Conservation (phyloP, 495 filamentous ascomycete genomes). For the Penicillium manginii region DNA sequence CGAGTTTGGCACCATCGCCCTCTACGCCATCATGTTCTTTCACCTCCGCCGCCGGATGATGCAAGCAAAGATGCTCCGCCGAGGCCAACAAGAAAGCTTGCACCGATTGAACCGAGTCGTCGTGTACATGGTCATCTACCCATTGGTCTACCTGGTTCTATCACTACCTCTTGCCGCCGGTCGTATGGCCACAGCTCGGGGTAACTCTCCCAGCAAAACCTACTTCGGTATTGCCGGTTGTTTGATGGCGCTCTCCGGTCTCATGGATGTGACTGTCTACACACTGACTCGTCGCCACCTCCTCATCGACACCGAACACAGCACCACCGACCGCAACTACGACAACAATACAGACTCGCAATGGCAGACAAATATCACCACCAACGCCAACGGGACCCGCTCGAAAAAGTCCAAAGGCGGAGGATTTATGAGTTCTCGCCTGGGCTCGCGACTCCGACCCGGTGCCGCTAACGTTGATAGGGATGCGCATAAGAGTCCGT, state of each 20-base stretch:
- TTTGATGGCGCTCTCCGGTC: slow-evolving; percentile 70
- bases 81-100: slow-evolving; percentile 41
- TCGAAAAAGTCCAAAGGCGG: slow-evolving; percentile 21
- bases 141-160: slow-evolving; percentile 68
- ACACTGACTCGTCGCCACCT: slow-evolving; percentile 51
- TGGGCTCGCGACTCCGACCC: slow-evolving; percentile 29
- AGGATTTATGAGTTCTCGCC: slow-evolving; percentile 22
- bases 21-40: slow-evolving; percentile 68
- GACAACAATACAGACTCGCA: slow-evolving; percentile 27
- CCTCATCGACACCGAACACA: slow-evolving; percentile 42
- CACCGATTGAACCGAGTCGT: slow-evolving; percentile 52
- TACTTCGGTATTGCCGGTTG: slow-evolving; percentile 72
- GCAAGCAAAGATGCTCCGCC: slow-evolving; percentile 39
- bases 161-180: slow-evolving; percentile 71
- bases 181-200: slow-evolving; percentile 63
- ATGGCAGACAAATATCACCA: slow-evolving; percentile 39
- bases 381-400: slow-evolving; percentile 14
- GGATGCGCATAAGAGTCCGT: slow-evolving; percentile 29
- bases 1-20: slow-evolving; percentile 62
- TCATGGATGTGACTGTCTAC: slow-evolving; percentile 73
- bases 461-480: slow-evolving; percentile 25
- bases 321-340: slow-evolving; percentile 35
- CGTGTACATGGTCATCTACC: slow-evolving; percentile 73
- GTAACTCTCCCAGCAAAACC: slow-evolving; percentile 48
- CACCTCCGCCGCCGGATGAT: slow-evolving; percentile 53